Evolutionary conservation across 176 grass and related monocot species (phyloP), one percentile per base, ranked within the genome.

Genomic region (Phoenix dactylifera): DNA sequence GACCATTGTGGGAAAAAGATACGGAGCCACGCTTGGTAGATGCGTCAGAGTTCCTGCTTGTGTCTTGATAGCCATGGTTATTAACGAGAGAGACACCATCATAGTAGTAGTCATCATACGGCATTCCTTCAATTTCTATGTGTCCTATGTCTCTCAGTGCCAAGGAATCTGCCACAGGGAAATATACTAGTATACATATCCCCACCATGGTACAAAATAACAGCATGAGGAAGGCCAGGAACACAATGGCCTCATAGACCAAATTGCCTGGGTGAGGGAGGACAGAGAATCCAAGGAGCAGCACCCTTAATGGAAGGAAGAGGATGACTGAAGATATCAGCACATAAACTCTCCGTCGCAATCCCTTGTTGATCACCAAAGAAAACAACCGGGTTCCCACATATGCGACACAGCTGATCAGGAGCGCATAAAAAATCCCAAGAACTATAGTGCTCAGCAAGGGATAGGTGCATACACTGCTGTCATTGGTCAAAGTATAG

Each of bases 61-160:
- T 60, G 62, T 83, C 94, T 53, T 65, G 76, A 39, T 78, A 75
- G 55, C 79, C 85, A 60, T 87, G 88, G 65, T 92, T 92, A 32
- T 72, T 73, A 66, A 93, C 64, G 22, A 93, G 84, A 55, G 88
- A 91, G 0, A 69, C 55, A 22, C 72, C 73, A 23, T 95, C 92
- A 50, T 84, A 82, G 52, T 91, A 95, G 67, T 95, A 97, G 60
- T 97, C 92, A 63, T 97, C 92, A 72, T 88, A 97, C 53, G 92
- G 92, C 57, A 90, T 71, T 56, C 77, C 80, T 68, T 70, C 18
- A 66, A 85, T 77, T 74, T 82, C 86, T 51, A 77, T 64, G 17
- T 54, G 70, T 23, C 74, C 72, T 22, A 62, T 69, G 59, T 76
- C 77, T 74, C 65, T 66, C 68, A 97, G 72, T 18, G 60, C 72